Conservation (phyloP, 495 filamentous ascomycete genomes). For the Penicillium malachiteum region DNA sequence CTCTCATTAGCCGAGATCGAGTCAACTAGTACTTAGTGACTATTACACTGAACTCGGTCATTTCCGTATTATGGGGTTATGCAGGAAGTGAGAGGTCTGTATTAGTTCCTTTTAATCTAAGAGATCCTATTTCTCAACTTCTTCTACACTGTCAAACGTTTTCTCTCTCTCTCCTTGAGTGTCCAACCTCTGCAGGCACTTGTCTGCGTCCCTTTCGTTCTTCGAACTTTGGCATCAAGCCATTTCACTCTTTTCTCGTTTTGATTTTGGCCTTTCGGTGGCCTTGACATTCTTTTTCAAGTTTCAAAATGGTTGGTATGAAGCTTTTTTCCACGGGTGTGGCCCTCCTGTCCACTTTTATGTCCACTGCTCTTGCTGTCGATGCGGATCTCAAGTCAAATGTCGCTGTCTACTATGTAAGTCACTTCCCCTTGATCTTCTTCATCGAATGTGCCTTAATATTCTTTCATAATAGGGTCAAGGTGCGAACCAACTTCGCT, state of each 20-base stretch:
- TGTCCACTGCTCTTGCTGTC: constrained; percentile 46
- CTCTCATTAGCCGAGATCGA: background rate
- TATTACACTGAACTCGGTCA: background rate
- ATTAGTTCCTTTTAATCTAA: constrained; percentile 5
- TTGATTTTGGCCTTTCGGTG: constrained; percentile 3
- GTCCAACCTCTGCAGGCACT: constrained; percentile 37
- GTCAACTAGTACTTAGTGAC: background rate
- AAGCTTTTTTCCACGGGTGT: constrained; percentile 23
- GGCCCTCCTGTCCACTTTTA: constrained; percentile 28
- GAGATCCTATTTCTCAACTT: background rate
- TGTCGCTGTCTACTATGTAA: constrained; percentile 65
- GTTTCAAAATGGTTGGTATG: constrained; percentile 31
- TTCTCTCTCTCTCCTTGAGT: constrained; percentile 27
- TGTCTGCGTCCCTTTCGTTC: constrained; percentile 53
- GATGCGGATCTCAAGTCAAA: constrained; percentile 51
- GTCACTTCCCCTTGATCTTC: constrained; percentile 9
- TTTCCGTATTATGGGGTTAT: background rate
- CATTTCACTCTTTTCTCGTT: constrained; percentile 21
- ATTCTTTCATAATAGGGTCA: constrained; percentile 44
- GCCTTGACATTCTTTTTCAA: constrained; percentile 18
- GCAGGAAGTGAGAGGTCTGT: background rate
- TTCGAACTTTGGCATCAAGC: constrained; percentile 6
- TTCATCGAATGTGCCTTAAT: background rate
- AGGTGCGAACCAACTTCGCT: constrained; percentile 43
- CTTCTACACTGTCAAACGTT: constrained; percentile 8